phyloP scores from a whole-genome alignment of 2,329 filamentous ascomycete species.

The Escovopsis sp. region DNA sequence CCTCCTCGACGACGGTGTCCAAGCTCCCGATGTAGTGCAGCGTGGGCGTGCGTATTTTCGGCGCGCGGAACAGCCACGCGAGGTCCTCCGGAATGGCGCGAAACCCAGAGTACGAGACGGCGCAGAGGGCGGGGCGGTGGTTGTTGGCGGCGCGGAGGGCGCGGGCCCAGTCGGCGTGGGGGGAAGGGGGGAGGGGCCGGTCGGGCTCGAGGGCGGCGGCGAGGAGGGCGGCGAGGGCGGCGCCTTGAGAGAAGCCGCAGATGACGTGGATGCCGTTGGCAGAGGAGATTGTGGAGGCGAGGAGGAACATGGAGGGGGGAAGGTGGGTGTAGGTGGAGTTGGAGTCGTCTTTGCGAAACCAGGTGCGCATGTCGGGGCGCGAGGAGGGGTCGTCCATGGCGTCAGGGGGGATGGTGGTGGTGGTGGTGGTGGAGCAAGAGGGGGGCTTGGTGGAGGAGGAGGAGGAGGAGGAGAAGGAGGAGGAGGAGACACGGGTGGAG shows the following conservation, averaged over 20 bases:
- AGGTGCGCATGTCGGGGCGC: slow-evolving; percentile 60
- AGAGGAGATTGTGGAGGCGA: slow-evolving; percentile 46
- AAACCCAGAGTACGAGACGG: slow-evolving; percentile 66
- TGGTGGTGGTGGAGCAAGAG: not conserved
- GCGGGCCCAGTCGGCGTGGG: slow-evolving; percentile 25
- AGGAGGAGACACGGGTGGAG: slow-evolving; percentile 17
- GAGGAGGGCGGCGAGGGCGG: slow-evolving; percentile 54
- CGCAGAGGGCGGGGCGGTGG: slow-evolving; percentile 45
- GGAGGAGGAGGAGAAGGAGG: slow-evolving; percentile 14
- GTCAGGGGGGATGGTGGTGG: slow-evolving; percentile 17
- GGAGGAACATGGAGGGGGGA: slow-evolving; percentile 45
- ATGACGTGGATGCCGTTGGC: slow-evolving; percentile 62
- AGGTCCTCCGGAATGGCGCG: slow-evolving; percentile 46
- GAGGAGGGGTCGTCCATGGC: too few species aligned
- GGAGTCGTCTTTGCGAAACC: slow-evolving; percentile 61
- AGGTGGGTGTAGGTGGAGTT: slow-evolving; percentile 50
- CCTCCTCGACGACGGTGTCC: slow-evolving; percentile 79
- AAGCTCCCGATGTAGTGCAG: slow-evolving; percentile 71
- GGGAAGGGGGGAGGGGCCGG: slow-evolving; percentile 13
- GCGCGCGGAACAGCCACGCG: slow-evolving; percentile 51
- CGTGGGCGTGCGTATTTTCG: slow-evolving; percentile 59
- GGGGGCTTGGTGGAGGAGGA: not conserved
- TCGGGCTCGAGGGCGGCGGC: slow-evolving; percentile 51
- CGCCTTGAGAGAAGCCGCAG: slow-evolving; percentile 73
- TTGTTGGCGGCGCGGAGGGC: slow-evolving; percentile 34